Evolutionary conservation across 2,329 filamentous ascomycete genomes (phyloP).

Genomic region (Fusarium illudens): DNA sequence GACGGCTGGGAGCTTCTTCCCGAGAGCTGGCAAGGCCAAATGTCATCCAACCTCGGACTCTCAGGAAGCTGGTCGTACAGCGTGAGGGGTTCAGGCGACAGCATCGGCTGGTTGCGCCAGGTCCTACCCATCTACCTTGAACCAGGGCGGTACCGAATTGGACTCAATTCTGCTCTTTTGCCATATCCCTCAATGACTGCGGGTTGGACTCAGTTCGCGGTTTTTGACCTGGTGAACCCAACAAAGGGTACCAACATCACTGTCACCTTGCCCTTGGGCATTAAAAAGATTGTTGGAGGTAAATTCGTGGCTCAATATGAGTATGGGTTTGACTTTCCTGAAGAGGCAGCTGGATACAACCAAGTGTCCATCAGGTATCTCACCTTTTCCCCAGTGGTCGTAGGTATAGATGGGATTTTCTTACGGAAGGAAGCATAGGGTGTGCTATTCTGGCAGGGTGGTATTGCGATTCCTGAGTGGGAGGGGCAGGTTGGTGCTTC

Average conservation of each 20-base stretch:
- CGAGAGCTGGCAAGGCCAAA: conserved; percentile 1
- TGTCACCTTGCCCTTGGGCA: background rate
- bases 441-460: too few relatives aligned
- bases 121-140: conserved; percentile 7
- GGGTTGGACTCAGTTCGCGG: background rate
- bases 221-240: conserved; percentile 11
- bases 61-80: background rate
- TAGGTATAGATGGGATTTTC: too few relatives aligned
- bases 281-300: background rate
- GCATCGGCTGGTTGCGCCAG: conserved; percentile 3
- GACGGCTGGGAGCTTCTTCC: conserved; percentile 14
- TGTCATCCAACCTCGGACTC: background rate
- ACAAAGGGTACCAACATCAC: conserved; percentile 10
- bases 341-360: conserved; percentile 7
- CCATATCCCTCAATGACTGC: background rate
- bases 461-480: too few relatives aligned
- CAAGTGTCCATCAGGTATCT: too few relatives aligned
- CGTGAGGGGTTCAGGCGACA: background rate
- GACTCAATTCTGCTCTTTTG: background rate
- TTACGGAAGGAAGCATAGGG: too few relatives aligned
- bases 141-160: conserved; percentile 3
- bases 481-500: too few relatives aligned
- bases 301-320: background rate
- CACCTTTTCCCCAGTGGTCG: too few relatives aligned
- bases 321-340: background rate